Conservation (phyloP, 441 rosid species). For the California macrophylla region DNA sequence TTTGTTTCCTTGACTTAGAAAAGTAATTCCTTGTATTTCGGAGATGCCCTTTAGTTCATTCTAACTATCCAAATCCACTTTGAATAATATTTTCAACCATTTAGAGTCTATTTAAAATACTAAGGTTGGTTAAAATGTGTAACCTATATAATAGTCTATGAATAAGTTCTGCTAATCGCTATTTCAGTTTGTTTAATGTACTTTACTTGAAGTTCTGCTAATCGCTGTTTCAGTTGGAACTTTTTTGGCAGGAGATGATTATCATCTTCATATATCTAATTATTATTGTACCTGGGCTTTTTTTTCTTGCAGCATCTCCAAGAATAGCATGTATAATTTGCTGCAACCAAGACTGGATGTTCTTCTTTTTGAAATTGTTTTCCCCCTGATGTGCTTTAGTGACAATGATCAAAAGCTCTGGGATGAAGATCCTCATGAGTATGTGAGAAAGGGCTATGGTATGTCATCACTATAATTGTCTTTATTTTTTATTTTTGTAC, state of each 20-base stretch:
- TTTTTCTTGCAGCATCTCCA: conserved; percentile 57
- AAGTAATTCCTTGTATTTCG: too few species aligned
- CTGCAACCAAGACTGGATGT: conserved; percentile 77
- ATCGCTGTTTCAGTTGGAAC: neutral
- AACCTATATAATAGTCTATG: too few species aligned
- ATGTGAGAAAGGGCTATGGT: conserved; percentile 99
- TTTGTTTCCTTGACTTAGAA: neutral
- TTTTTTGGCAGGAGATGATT: neutral
- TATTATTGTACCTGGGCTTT: neutral
- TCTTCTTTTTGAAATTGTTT: conserved; percentile 85
- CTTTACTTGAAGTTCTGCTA: too few species aligned
- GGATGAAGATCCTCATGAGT: conserved; percentile 99
- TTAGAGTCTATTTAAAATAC: neutral
- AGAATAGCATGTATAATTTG: conserved; percentile 68
- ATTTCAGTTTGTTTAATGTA: too few species aligned
- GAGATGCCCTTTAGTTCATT: neutral
- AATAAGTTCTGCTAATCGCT: too few species aligned
- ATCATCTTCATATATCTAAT: neutral
- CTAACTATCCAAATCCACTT: neutral
- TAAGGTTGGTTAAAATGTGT: neutral
- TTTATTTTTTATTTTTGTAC: neutral
- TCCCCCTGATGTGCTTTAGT: conserved; percentile 93
- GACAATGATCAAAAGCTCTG: conserved; percentile 97
- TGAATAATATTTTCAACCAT: neutral
- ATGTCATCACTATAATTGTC: conserved; percentile 24